Evolutionary conservation across 208 protist genomes (phyloP).

Genomic region (Leishmania lainsoni): DNA sequence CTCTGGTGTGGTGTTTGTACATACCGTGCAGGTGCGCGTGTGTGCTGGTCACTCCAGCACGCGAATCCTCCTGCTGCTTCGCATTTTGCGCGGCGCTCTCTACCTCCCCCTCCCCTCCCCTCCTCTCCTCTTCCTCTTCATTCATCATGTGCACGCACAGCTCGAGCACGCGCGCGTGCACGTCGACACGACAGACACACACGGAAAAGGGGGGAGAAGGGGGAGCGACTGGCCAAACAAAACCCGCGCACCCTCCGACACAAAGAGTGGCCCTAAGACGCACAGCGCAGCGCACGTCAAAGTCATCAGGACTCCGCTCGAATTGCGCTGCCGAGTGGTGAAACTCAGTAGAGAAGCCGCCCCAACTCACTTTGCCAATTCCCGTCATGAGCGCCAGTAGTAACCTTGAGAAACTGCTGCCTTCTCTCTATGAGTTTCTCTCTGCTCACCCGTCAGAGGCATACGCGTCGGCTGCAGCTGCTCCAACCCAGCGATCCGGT

Average conservation of each 20-base stretch:
- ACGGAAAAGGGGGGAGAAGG: not conserved
- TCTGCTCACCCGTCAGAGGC: conserved; percentile 10
- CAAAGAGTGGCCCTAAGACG: not conserved
- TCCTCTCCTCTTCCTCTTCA: not conserved
- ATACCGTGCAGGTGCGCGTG: not conserved
- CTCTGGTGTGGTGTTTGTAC: not conserved
- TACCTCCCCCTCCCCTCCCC: not conserved
- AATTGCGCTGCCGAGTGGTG: not conserved
- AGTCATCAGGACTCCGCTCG: not conserved
- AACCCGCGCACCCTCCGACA: not conserved
- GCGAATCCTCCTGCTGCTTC: not conserved
- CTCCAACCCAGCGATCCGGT: not conserved
- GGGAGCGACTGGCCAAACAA: not conserved
- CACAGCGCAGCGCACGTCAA: not conserved
- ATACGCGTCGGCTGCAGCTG: not conserved
- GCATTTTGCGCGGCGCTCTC: not conserved
- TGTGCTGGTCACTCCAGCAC: not conserved
- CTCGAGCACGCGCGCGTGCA: not conserved
- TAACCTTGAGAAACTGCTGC: conserved; percentile 48
- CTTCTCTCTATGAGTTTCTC: conserved; percentile 47
- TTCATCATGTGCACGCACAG: not conserved
- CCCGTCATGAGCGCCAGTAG: conserved; percentile 20
- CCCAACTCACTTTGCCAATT: not conserved
- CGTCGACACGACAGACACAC: not conserved
- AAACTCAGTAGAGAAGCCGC: not conserved